Evolutionary conservation across 352 stramenopile genomes (phyloP).

Genomic region (Globisporangium echinulatum): DNA sequence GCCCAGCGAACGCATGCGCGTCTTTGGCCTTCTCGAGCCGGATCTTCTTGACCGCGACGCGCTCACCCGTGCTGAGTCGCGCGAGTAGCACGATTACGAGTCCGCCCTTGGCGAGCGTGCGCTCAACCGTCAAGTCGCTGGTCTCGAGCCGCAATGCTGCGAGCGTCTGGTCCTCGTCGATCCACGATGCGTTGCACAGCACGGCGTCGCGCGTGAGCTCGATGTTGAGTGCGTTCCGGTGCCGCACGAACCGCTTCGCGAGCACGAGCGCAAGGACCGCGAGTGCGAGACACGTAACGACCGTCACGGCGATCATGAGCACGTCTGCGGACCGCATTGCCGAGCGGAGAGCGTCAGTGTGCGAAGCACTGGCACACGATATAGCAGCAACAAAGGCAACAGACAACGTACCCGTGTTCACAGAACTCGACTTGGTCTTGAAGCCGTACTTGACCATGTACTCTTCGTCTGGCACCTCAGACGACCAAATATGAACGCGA

Average conservation of each 20-base stretch:
- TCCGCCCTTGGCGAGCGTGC: conserved; percentile 7
- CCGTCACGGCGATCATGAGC: conserved; percentile 2
- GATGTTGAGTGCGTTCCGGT: conserved; percentile 15
- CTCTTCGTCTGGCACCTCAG: neutral
- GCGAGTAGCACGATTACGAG: conserved; percentile 13
- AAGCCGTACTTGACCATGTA: conserved; percentile 4
- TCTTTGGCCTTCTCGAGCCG: conserved; percentile 19
- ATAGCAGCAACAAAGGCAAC: neutral
- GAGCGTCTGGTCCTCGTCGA: conserved; percentile 15
- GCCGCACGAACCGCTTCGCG: conserved; percentile 10
- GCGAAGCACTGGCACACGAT: neutral
- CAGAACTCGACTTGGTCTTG: neutral
- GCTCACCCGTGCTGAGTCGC: conserved; percentile 5
- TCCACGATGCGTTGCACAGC: conserved; percentile 13
- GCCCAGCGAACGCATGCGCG: conserved; percentile 9
- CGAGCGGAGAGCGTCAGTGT: neutral
- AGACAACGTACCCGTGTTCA: neutral
- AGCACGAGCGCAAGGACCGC: conserved; percentile 6
- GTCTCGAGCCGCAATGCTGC: conserved; percentile 13
- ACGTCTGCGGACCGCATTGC: neutral
- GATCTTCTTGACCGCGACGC: conserved; percentile 17
- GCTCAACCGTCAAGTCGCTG: conserved; percentile 9
- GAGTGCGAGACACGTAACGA: conserved; percentile 1
- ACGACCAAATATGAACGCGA: neutral
- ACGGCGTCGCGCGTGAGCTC: conserved; percentile 17